Base-by-base conservation (phyloP, 768 basidiomycete genomes). In the Psilocybe tampanensis region DNA sequence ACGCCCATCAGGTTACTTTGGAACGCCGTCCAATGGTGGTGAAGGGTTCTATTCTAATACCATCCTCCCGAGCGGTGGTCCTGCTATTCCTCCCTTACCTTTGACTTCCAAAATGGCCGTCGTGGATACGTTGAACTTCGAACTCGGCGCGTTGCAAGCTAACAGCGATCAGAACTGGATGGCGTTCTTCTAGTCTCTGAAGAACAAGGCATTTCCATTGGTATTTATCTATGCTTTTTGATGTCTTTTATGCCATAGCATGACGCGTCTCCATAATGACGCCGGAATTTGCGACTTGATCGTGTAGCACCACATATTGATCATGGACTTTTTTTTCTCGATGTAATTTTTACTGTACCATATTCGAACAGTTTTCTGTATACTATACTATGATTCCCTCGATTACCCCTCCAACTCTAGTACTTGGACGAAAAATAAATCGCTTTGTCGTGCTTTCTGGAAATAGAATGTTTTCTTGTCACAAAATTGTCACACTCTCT, bases 41-140 rank as follows among this genome's bases (percentile, higher is more conserved):
- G 60, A 64, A 26, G 72, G 72, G 4, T 58, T 79, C 47, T 78
- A 76, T 47, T 64, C 70, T 3, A 66, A 63, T 22, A 65, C 64
- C 18, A 71, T 71, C 43, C 58, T 76, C 21, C 69, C 72, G 23
- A 54, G 47, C 18, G 71, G 68, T 52, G 69, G 64, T 15, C 72
- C 69, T 11, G 59, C 65, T 1, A 68, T 70, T 34, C 73, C 67
- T 44, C 58, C 62, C 15, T 64, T 64, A 26, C 54, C 64, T 22
- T 33, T 57, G 47, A 47, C 71, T 2, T 76, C 77, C n/a, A 75
- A 74, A 62, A 68, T 78, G 68, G 71, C 73, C 1, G 72, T 75
- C 7, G 74, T 77, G 42, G 79, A 80, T 56, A 75, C 77, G 18
- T 64, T 79, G 19, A 79, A 79, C 61, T 78, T 83, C 59, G 81